Percentiles rank a stretch among this genome's conserved stretches.
Conservation (phyloP, 2,329 filamentous ascomycete genomes). For the Aspergillus spinulosporus region DNA sequence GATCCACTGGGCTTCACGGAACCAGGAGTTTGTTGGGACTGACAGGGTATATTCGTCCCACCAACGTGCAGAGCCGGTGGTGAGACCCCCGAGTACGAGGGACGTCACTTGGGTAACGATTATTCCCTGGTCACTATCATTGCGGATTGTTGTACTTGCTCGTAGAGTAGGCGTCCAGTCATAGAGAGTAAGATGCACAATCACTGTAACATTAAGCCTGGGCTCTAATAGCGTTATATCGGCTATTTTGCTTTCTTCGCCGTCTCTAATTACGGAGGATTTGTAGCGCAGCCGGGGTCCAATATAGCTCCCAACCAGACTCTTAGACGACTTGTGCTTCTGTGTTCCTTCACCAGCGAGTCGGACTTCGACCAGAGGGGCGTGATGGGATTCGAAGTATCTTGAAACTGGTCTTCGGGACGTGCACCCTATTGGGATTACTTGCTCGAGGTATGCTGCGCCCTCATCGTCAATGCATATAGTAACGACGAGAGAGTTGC, state of each 20-base stretch:
- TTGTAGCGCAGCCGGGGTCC: conserved; percentile 26
- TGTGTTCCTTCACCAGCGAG: conserved; percentile 29
- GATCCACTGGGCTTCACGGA: conserved; percentile 38
- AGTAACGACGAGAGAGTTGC: not conserved
- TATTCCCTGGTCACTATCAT: conserved; percentile 17
- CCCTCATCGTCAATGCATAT: conserved; percentile 11
- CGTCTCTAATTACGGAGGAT: conserved; percentile 15
- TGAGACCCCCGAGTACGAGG: conserved; percentile 25
- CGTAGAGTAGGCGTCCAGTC: conserved; percentile 21
- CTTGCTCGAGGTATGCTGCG: conserved; percentile 10
- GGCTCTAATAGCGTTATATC: conserved; percentile 23
- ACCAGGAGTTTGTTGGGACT: conserved; percentile 33
- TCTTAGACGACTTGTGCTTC: conserved; percentile 29
- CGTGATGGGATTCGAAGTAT: conserved; percentile 9
- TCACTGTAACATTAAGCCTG: conserved; percentile 20
- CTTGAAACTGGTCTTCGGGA: conserved; percentile 2
- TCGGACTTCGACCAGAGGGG: conserved; percentile 25
- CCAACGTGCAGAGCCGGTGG: conserved; percentile 17
- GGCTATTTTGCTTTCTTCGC: conserved; percentile 12
- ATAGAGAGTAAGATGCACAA: conserved; percentile 25
- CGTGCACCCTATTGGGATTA: not conserved
- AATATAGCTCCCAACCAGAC: conserved; percentile 27
- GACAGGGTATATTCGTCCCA: conserved; percentile 29
- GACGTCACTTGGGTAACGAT: conserved; percentile 27
- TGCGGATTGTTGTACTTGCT: conserved; percentile 25